Conservation (phyloP, 2,329 filamentous ascomycete species). For the Onygena corvina region DNA sequence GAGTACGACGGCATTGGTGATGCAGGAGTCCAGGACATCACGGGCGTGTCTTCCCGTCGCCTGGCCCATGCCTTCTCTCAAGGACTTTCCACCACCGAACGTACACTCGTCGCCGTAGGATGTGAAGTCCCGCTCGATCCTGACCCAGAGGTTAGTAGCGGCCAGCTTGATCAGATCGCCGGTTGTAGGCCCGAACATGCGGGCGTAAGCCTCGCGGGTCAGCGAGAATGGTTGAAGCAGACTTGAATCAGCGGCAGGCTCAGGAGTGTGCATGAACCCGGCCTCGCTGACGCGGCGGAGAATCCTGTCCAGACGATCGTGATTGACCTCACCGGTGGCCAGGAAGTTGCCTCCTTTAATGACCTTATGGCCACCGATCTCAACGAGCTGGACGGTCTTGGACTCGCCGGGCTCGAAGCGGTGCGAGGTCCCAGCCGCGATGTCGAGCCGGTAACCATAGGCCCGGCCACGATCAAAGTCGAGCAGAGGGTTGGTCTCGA, state of each 20-base stretch:
- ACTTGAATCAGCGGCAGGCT: conserved; percentile 47
- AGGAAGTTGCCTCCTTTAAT: conserved; percentile 77
- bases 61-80: conserved; percentile 93
- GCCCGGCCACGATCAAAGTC: conserved; percentile 73
- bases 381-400: conserved; percentile 78
- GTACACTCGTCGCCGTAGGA: conserved; percentile 86
- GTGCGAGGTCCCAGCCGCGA: conserved; percentile 79
- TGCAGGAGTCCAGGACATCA: conserved; percentile 68
- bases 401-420: conserved; percentile 89
- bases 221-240: conserved; percentile 55
- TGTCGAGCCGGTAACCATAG: conserved; percentile 79
- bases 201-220: conserved; percentile 64
- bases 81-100: conserved; percentile 87
- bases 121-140: conserved; percentile 76
- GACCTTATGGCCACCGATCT: conserved; percentile 67
- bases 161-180: conserved; percentile 76
- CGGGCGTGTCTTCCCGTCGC: conserved; percentile 61
- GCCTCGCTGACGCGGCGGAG: conserved; percentile 53
- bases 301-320: conserved; percentile 52
- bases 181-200: conserved; percentile 87
- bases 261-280: conserved; percentile 66
- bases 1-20: conserved; percentile 79
- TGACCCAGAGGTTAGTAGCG: conserved; percentile 76
- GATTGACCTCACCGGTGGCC: conserved; percentile 60
- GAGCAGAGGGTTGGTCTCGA: conserved; percentile 84